phyloP scores from a whole-genome alignment of 352 stramenopile genomes.

The Peronospora farinosa region DNA sequence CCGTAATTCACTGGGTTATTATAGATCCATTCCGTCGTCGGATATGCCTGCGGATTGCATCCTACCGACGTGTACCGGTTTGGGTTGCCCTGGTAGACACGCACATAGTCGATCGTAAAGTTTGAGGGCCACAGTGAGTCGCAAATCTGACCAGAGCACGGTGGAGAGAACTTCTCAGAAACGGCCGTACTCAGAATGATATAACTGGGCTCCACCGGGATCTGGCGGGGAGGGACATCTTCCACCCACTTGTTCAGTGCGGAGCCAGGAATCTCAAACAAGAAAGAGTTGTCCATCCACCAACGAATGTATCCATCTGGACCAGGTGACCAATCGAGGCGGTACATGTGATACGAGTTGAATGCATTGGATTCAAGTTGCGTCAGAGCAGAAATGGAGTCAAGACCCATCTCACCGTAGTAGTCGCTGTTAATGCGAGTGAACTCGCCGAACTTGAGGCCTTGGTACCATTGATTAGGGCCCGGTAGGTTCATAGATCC shows the following conservation, averaged over 20 bases:
- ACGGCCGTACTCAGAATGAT: slow-evolving; percentile 97
- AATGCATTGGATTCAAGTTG: slow-evolving; percentile 90
- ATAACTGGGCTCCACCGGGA: slow-evolving; percentile 95
- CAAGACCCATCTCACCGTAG: slow-evolving; percentile 90
- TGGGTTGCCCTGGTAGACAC: slow-evolving; percentile 90
- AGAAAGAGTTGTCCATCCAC: slow-evolving; percentile 90
- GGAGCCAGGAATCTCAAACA: slow-evolving; percentile 90
- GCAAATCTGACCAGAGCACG: slow-evolving; percentile 89
- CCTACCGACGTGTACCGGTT: slow-evolving; percentile 89
- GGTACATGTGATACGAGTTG: slow-evolving; percentile 89
- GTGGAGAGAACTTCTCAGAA: slow-evolving; percentile 91
- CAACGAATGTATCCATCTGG: slow-evolving; percentile 89
- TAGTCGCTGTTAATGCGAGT: slow-evolving; percentile 92
- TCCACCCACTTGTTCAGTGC: slow-evolving; percentile 78
- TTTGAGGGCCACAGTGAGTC: slow-evolving; percentile 88
- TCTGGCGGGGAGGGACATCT: slow-evolving; percentile 62
- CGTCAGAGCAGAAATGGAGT: slow-evolving; percentile 92
- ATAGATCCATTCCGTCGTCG: slow-evolving; percentile 90
- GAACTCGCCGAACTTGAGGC: slow-evolving; percentile 78
- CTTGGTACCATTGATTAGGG: slow-evolving; percentile 88
- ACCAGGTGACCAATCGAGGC: slow-evolving; percentile 93
- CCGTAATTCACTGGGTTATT: slow-evolving; percentile 80
- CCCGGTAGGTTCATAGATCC: slow-evolving; percentile 42
- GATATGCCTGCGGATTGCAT: slow-evolving; percentile 88
- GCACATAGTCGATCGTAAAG: slow-evolving; percentile 94